Percentiles rank a stretch among this genome's conserved stretches.
phyloP scores from a whole-genome alignment of 2,329 filamentous ascomycete genomes.

The Nothomitra cinnamomea region DNA sequence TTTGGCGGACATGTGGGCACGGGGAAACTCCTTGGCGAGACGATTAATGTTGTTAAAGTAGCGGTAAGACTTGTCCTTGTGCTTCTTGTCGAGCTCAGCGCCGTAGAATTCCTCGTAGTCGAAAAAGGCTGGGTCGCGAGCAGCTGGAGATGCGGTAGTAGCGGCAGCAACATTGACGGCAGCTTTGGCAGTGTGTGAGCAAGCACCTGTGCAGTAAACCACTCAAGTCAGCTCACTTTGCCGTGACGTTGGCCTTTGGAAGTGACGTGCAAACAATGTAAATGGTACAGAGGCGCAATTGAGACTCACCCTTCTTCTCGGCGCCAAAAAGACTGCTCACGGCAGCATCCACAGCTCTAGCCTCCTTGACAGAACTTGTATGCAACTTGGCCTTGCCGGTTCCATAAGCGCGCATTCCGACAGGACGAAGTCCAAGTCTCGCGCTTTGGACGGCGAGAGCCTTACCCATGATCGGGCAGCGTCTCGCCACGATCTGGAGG shows the following conservation, averaged over 20 bases:
- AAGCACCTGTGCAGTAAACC: slow-evolving; percentile 8
- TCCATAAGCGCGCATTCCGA: slow-evolving; percentile 25
- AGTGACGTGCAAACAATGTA: not conserved
- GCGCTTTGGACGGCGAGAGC: slow-evolving; percentile 70
- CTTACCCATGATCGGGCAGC: slow-evolving; percentile 98
- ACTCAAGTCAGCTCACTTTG: not conserved
- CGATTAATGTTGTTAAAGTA: slow-evolving; percentile 99
- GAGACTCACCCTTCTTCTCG: not conserved
- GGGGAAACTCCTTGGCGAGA: slow-evolving; percentile 86
- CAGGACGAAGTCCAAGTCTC: slow-evolving; percentile 29
- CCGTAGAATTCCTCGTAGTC: slow-evolving; percentile 85
- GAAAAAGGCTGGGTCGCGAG: slow-evolving; percentile 41
- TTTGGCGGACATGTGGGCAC: slow-evolving; percentile 71
- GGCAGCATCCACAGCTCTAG: slow-evolving; percentile 50
- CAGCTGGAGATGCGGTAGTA: slow-evolving; percentile 15
- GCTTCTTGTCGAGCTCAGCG: slow-evolving; percentile 87
- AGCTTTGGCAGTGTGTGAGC: slow-evolving; percentile 14
- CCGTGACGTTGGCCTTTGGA: too few relatives aligned
- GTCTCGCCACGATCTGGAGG: slow-evolving; percentile 80
- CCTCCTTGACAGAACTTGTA: slow-evolving; percentile 61
- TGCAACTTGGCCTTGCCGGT: slow-evolving; percentile 57
- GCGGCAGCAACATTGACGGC: slow-evolving; percentile 13
- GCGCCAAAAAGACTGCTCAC: not conserved
- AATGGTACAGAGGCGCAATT: too few relatives aligned
- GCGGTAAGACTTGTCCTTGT: slow-evolving; percentile 98